These are phyloP conservation scores for Rubia occidens DNA, from an alignment of 305 asterid genomes.

Conservation along the genomic window DNA sequence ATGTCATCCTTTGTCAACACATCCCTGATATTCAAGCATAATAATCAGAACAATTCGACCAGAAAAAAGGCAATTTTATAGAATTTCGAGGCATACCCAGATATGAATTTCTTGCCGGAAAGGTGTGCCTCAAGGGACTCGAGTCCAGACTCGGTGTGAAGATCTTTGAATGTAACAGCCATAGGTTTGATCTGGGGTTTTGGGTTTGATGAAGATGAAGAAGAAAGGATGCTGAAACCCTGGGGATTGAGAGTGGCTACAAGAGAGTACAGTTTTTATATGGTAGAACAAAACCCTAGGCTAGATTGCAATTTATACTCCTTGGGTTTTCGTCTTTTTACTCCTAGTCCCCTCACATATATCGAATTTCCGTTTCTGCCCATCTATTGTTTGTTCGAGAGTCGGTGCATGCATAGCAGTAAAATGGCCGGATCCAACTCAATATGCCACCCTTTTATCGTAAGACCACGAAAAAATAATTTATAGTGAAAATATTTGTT, in stretches of 20 bases:
- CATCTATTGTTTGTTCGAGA: not conserved
- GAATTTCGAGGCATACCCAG: constrained; percentile 38
- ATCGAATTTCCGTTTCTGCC: not conserved
- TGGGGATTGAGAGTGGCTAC: not conserved
- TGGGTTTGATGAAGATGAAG: not conserved
- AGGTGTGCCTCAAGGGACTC: constrained; percentile 58
- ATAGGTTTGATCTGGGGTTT: constrained; percentile 19
- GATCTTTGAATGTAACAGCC: constrained; percentile 79
- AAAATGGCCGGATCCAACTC: too few relatives aligned
- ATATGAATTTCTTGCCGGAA: constrained; percentile 61
- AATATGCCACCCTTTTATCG: too few relatives aligned
- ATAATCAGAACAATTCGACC: not conserved
- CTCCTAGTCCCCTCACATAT: not conserved
- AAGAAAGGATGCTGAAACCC: not conserved
- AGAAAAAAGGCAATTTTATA: not conserved
- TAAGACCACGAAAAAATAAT: too few relatives aligned
- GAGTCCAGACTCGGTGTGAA: constrained; percentile 69
- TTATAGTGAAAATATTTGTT: too few relatives aligned
- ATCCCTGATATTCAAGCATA: constrained; percentile 31
- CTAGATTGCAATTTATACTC: not conserved
- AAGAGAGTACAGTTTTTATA: constrained; percentile 4
- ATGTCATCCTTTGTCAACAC: constrained; percentile 64
- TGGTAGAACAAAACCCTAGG: constrained; percentile 5
- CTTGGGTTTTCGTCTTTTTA: not conserved
- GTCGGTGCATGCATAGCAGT: too few relatives aligned